phyloP scores from a whole-genome alignment of 768 basidiomycete species.

The Phallus indusiatus region DNA sequence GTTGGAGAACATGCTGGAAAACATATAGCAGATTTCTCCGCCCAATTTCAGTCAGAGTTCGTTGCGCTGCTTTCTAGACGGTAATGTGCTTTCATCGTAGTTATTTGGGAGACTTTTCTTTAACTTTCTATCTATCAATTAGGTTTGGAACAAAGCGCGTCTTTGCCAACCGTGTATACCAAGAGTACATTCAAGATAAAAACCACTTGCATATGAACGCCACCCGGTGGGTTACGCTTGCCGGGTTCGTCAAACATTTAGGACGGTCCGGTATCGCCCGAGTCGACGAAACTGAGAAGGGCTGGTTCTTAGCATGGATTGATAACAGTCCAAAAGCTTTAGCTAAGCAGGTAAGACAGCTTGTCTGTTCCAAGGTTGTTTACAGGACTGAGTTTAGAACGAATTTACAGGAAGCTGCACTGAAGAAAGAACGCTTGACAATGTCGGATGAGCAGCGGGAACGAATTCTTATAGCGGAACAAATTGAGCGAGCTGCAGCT shows the following conservation, averaged over 20 bases:
- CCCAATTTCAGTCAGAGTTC: conserved; percentile 85
- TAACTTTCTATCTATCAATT: conserved; percentile 3
- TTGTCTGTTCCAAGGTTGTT: neutral
- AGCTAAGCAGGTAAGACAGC: conserved; percentile 65
- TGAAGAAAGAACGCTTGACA: conserved; percentile 88
- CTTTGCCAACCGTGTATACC: conserved; percentile 89
- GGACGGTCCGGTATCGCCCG: conserved; percentile 78
- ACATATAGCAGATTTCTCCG: conserved; percentile 86
- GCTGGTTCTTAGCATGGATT: conserved; percentile 96
- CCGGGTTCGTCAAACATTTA: conserved; percentile 89
- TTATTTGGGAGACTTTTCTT: neutral
- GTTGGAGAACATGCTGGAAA: conserved; percentile 90
- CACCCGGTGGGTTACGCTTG: conserved; percentile 94
- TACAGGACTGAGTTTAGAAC: neutral
- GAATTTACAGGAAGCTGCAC: conserved; percentile 53
- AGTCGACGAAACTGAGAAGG: conserved; percentile 98
- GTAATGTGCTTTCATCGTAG: conserved; percentile 29
- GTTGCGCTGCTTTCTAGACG: conserved; percentile 81
- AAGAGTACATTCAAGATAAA: conserved; percentile 96
- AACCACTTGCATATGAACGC: conserved; percentile 96
- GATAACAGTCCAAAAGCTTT: conserved; percentile 93
- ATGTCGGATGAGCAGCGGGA: conserved; percentile 94
- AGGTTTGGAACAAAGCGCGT: conserved; percentile 94
- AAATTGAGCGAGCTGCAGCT: conserved; percentile 78
- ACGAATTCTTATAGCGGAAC: conserved; percentile 78